phyloP scores from a whole-genome alignment of 257 asterid genomes.

The Henckelia pumila region DNA sequence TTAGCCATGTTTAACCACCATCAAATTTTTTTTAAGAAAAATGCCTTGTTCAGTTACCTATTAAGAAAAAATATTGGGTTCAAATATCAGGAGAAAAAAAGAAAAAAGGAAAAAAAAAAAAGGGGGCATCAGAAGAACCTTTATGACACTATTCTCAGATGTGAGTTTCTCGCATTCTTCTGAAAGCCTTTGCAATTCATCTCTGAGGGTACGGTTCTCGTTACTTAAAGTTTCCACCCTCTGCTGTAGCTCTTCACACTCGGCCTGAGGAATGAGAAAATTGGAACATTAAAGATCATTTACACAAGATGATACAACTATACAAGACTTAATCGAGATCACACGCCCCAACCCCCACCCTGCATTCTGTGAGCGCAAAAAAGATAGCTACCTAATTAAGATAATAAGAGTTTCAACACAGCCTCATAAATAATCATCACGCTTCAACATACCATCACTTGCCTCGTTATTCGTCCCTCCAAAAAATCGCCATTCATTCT shows the following conservation, averaged over 20 bases:
- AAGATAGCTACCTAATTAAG: no score
- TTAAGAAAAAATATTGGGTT: no score
- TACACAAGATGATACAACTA: not conserved
- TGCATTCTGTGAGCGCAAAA: not conserved
- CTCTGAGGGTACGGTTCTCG: constrained; percentile 65
- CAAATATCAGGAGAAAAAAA: not conserved
- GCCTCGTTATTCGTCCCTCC: no score
- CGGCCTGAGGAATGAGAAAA: constrained; percentile 48
- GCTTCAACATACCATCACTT: no score
- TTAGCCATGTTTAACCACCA: not conserved
- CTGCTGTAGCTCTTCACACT: constrained; percentile 81
- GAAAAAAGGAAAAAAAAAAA: no score
- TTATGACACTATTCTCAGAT: constrained; percentile 61
- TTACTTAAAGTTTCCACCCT: constrained; percentile 61
- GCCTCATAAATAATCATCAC: no score
- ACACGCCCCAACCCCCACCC: not conserved
- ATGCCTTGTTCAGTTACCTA: not conserved
- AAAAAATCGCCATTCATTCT: no score
- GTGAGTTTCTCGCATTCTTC: constrained; percentile 81
- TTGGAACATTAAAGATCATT: not conserved
- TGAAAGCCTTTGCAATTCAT: constrained; percentile 68
- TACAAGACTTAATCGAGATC: not conserved
- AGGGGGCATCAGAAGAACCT: constrained; percentile 37
- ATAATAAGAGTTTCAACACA: no score
- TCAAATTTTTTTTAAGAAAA: not conserved